These are phyloP conservation scores for Hordeum vulgare DNA, from an alignment of 176 grass and related monocot species.

Conservation along the genomic window DNA sequence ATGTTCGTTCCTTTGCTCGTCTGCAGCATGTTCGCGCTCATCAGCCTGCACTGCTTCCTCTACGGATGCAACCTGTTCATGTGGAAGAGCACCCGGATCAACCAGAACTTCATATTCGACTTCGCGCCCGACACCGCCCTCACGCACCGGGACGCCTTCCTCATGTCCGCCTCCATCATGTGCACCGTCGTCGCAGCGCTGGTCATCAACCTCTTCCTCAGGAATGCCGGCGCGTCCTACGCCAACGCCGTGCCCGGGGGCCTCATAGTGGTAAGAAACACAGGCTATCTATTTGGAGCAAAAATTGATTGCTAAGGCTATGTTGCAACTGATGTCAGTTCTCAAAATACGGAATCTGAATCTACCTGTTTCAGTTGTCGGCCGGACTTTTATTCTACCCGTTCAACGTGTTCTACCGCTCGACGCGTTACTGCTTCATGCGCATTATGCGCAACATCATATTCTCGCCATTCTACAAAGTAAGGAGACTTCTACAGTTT, in stretches of 20 bases:
- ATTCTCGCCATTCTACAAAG: slow-evolving; percentile 83
- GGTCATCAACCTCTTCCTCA: slow-evolving; percentile 69
- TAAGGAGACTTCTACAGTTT: neutral
- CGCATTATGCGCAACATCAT: slow-evolving; percentile 71
- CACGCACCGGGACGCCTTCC: slow-evolving; percentile 76
- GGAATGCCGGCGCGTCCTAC: slow-evolving; percentile 37
- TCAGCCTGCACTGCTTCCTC: slow-evolving; percentile 83
- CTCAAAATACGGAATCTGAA: neutral
- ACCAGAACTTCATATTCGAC: slow-evolving; percentile 87
- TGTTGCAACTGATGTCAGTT: neutral
- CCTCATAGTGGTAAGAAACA: slow-evolving; percentile 59
- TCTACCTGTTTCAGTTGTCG: slow-evolving; percentile 41
- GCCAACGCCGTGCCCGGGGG: slow-evolving; percentile 57
- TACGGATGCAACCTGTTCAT: slow-evolving; percentile 87
- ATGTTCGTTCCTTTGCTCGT: neutral
- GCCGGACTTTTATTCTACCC: slow-evolving; percentile 54
- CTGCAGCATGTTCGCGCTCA: slow-evolving; percentile 82
- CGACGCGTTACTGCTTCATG: slow-evolving; percentile 77
- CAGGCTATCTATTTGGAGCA: neutral
- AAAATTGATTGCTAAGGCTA: neutral
- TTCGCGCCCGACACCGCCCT: slow-evolving; percentile 59
- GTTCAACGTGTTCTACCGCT: slow-evolving; percentile 83
- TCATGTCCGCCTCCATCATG: slow-evolving; percentile 79
- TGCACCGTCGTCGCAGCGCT: slow-evolving; percentile 48
- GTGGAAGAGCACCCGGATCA: slow-evolving; percentile 87